Base-by-base conservation (phyloP, 257 asterid genomes). In the Euphrasia confusa region DNA sequence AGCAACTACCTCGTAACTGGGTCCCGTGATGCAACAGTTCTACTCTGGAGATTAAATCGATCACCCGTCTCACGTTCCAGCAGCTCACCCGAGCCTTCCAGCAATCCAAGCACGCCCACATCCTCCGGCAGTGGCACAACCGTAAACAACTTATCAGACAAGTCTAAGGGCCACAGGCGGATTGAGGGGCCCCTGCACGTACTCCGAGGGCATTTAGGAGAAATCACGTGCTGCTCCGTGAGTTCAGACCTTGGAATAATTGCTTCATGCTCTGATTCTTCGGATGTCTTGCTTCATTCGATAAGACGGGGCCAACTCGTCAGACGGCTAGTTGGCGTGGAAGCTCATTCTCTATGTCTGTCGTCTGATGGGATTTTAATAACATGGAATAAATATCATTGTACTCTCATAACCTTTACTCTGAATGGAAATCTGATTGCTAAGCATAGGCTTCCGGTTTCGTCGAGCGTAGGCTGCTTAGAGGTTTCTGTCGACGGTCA, bases 121-220 rank as follows among this genome's bases (percentile, higher is more conserved):
- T 77, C 94, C 33, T 50, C 81, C 7, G 63, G 78, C 61, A 78
- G 64, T 68, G 67, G 74, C 68, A 48, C 79, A 24, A 60, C 75
- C 39, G 73, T 74, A 49, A 82, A 68, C 75, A 78, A 62, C 76
- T 76, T 48, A 32, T 62, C 80, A 27, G 85, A 80, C 37, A 89
- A 71, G 72, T 74, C 70, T 61, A 79, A 67, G 69, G 75, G 74
- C 44, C 52, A 45, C 17, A 83, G 77, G 64, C 82, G 88, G 44
- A 85, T 93, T 55, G 97, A 93, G 73, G 97, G 97, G 65, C 99
- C 99, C 54, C 54, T 89, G 17, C 96, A 93, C 71, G 92, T 93
- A 53, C 89, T 93, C 53, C 84, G 97, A 59, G 99, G 99, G 54
- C 97, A 93, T 81, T 78, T 85, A 60, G 76, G 82, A 65, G 97